Percentiles rank a stretch among this genome's conserved stretches.
These are phyloP conservation scores for Botryotinia globosa DNA, from an alignment of 2,329 filamentous ascomycete species.

Conservation along the genomic window DNA sequence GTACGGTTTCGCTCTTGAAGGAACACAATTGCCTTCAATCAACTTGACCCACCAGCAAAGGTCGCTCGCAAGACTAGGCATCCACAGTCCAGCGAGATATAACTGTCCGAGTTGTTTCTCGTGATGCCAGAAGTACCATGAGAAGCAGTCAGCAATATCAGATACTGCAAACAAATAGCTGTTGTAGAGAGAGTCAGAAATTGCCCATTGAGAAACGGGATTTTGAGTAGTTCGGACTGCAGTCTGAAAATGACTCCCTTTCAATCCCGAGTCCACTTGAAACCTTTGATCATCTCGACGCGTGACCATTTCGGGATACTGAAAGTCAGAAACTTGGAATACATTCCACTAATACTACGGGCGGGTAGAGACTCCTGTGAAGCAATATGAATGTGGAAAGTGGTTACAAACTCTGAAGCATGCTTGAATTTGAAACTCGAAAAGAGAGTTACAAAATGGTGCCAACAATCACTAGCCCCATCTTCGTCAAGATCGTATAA, in stretches of 20 bases:
- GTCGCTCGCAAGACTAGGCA: background rate
- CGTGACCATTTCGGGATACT: background rate
- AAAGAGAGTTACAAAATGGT: background rate
- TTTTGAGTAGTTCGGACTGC: background rate
- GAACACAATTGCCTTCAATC: background rate
- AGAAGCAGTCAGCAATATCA: background rate
- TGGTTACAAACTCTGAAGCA: background rate
- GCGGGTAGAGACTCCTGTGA: background rate
- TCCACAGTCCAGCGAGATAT: background rate
- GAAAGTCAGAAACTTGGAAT: background rate
- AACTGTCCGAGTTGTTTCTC: background rate
- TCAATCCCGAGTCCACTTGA: background rate
- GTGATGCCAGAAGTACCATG: background rate
- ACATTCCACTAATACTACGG: background rate
- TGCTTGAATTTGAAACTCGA: background rate
- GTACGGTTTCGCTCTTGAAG: background rate
- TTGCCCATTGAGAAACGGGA: background rate
- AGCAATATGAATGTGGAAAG: background rate
- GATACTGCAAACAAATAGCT: background rate
- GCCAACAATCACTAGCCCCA: background rate
- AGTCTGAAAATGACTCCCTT: background rate
- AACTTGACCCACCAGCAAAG: background rate
- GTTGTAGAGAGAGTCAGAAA: background rate
- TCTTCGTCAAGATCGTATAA: background rate
- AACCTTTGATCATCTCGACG: background rate